These are phyloP conservation scores for Gymnopus androsaceus DNA, from an alignment of 1,284 basidiomycete genomes.

Conservation along the genomic window DNA sequence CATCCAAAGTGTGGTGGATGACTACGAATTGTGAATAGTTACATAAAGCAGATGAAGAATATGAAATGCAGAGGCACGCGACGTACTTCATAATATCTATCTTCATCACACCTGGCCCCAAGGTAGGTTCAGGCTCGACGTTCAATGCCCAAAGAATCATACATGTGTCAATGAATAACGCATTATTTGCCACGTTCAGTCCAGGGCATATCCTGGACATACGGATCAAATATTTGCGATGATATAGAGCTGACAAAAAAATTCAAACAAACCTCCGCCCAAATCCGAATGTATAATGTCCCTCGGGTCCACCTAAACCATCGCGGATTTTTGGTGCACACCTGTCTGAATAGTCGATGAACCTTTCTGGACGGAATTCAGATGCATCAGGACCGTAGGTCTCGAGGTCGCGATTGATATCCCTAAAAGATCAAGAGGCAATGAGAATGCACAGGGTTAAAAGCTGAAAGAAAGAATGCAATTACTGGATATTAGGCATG, in stretches of 20 bases:
- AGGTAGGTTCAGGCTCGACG: neutral
- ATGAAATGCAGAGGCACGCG: too few relatives aligned
- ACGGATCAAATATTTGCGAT: too few relatives aligned
- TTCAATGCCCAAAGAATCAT: constrained; percentile 3
- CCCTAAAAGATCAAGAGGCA: neutral
- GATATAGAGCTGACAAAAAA: neutral
- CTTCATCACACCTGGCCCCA: neutral
- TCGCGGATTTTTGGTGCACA: neutral
- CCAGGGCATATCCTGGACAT: constrained; percentile 10
- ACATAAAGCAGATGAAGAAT: too few relatives aligned
- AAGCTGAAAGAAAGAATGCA: too few relatives aligned
- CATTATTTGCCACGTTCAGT: constrained; percentile 2
- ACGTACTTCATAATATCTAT: neutral
- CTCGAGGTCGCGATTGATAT: constrained; percentile 3
- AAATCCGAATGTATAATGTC: constrained; percentile 12
- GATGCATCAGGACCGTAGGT: constrained; percentile 6
- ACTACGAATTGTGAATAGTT: too few relatives aligned
- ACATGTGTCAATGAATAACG: constrained; percentile 4
- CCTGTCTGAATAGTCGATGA: neutral
- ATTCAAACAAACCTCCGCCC: constrained; percentile 10
- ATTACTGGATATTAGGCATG: constrained; percentile 7
- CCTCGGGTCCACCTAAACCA: neutral
- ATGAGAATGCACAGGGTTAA: neutral
- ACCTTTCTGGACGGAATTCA: constrained; percentile 10
- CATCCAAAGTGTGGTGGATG: too few relatives aligned